Percentiles rank a stretch among this genome's conserved stretches.
phyloP scores from a whole-genome alignment of 2,329 filamentous ascomycete genomes.

The Xylariaceae sp. region DNA sequence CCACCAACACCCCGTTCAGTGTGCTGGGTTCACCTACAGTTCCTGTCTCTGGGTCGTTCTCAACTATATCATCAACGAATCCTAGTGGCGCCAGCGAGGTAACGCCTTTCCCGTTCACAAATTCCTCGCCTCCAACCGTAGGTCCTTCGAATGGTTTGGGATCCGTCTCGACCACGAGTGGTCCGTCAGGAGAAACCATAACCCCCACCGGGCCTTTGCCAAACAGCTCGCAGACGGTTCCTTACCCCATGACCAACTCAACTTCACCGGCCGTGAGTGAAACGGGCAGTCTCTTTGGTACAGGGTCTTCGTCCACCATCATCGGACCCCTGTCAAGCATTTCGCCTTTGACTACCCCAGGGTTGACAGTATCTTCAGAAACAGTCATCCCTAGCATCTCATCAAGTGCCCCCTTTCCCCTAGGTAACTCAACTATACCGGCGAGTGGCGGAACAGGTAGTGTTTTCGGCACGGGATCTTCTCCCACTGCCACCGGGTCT shows the following conservation, averaged over 20 bases:
- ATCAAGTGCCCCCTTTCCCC: constrained; percentile 10
- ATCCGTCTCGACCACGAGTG: background rate
- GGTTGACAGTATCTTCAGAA: background rate
- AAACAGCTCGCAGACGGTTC: constrained; percentile 10
- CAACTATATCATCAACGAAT: background rate
- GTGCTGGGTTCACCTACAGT: background rate
- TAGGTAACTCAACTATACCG: constrained; percentile 18
- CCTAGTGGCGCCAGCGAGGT: background rate
- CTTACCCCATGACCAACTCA: constrained; percentile 18
- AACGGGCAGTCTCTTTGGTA: constrained; percentile 5
- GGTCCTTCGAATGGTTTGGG: constrained; percentile 3
- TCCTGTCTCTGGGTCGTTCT: background rate
- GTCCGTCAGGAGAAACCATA: background rate
- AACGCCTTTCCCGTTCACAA: constrained; percentile 11
- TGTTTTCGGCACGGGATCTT: constrained; percentile 4
- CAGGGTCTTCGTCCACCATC: background rate
- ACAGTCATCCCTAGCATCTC: background rate
- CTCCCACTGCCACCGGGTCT: background rate
- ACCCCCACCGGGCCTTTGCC: background rate
- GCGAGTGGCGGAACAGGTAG: constrained; percentile 9
- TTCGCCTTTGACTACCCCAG: background rate
- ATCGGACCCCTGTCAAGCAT: background rate
- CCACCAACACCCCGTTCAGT: background rate
- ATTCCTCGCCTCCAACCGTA: constrained; percentile 10
- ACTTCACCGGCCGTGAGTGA: background rate